These are phyloP conservation scores for Evansstolkia leycettana DNA, from an alignment of 495 filamentous ascomycete genomes.

Conservation along the genomic window DNA sequence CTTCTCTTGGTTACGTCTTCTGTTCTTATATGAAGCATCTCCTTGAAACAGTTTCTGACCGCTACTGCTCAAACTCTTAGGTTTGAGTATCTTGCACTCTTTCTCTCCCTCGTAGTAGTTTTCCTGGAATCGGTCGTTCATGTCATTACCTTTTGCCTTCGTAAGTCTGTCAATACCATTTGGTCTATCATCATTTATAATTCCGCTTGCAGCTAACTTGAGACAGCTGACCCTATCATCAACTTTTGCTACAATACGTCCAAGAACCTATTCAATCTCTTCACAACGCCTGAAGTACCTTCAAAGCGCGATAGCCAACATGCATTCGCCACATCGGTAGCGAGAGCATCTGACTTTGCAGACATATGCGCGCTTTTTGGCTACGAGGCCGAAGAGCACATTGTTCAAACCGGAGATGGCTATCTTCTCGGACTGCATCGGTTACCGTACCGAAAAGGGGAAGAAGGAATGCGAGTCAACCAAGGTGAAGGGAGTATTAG, in stretches of 20 bases:
- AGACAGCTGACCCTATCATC: conserved; percentile 61
- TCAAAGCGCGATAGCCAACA: conserved; percentile 40
- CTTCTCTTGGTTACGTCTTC: too few species aligned
- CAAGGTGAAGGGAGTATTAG: conserved; percentile 52
- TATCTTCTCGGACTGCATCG: conserved; percentile 89
- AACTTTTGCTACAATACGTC: conserved; percentile 73
- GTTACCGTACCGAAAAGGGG: conserved; percentile 66
- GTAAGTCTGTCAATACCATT: conserved; percentile 37
- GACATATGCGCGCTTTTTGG: conserved; percentile 83
- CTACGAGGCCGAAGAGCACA: conserved; percentile 89
- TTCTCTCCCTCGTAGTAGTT: conserved; percentile 71
- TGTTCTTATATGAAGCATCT: background rate
- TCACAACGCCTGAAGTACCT: conserved; percentile 57
- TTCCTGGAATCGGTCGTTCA: conserved; percentile 69
- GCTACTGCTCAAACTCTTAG: too few species aligned
- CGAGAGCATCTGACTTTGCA: conserved; percentile 75
- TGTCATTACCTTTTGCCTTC: conserved; percentile 81
- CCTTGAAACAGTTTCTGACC: background rate
- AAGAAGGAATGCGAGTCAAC: conserved; percentile 62
- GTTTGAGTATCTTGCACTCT: conserved; percentile 74
- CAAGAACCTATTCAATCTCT: conserved; percentile 66
- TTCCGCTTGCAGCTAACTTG: conserved; percentile 9
- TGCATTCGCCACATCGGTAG: conserved; percentile 34
- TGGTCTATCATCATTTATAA: too few species aligned
- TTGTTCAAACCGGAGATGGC: conserved; percentile 87